A percentile compares a stretch with the other conserved stretches of the same genome.
Evolutionary conservation across 768 basidiomycete genomes (phyloP).

Genomic region (Hericium coralloides): DNA sequence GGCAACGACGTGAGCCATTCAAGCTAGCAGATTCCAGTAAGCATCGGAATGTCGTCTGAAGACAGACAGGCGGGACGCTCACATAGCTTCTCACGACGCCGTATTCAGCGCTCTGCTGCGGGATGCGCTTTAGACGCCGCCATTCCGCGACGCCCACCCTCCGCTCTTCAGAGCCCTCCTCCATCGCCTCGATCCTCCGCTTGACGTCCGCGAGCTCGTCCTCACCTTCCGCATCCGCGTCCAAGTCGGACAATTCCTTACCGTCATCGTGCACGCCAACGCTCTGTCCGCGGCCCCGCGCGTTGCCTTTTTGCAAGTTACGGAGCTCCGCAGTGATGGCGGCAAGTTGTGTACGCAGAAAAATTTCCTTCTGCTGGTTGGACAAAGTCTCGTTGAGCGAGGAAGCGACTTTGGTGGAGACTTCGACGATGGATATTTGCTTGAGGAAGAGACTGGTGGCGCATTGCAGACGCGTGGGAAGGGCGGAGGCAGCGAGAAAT

Average conservation of each 20-base stretch:
- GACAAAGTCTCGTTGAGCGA: slow-evolving; percentile 80
- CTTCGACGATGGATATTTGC: slow-evolving; percentile 70
- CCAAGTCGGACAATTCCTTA: slow-evolving; percentile 16
- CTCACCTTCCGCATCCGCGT: slow-evolving; percentile 70
- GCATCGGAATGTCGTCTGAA: neutral
- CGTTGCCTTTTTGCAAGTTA: slow-evolving; percentile 29
- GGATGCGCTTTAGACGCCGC: slow-evolving; percentile 79
- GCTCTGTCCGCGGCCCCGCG: neutral
- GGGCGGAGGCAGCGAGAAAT: slow-evolving; percentile 49
- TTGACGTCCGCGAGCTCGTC: slow-evolving; percentile 72
- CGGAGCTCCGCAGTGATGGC: slow-evolving; percentile 74
- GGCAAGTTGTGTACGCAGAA: slow-evolving; percentile 74
- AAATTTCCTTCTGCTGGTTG: slow-evolving; percentile 83
- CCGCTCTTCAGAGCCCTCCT: slow-evolving; percentile 66
- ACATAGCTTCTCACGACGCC: slow-evolving; percentile 83
- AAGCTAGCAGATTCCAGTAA: slow-evolving; percentile 38
- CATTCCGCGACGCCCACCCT: slow-evolving; percentile 79
- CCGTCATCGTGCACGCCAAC: neutral
- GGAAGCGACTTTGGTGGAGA: slow-evolving; percentile 70
- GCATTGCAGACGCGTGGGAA: slow-evolving; percentile 53
- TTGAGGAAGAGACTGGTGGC: slow-evolving; percentile 68
- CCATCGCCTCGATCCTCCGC: slow-evolving; percentile 67
- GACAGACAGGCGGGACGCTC: slow-evolving; percentile 19
- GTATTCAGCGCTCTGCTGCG: slow-evolving; percentile 82
- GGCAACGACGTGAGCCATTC: slow-evolving; percentile 87